Evolutionary conservation across 2,329 filamentous ascomycete species (phyloP).

Genomic region (Knufia fluminis): DNA sequence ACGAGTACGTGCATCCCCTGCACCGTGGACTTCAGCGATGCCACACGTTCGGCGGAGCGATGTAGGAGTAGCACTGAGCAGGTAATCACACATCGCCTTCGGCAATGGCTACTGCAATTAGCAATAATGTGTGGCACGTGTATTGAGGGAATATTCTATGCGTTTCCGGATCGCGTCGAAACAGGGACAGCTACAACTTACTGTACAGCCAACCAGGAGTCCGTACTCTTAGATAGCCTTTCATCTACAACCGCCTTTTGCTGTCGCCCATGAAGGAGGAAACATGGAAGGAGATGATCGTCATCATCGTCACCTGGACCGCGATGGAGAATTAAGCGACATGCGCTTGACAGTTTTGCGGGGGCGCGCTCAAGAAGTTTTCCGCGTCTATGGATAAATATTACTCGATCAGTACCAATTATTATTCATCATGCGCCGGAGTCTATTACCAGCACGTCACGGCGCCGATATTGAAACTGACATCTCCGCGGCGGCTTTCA

Average conservation of each 20-base stretch:
- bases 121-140: not conserved
- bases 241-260: too few species aligned
- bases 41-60: too few species aligned
- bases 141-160: not conserved
- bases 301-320: too few species aligned
- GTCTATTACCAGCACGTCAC: not conserved
- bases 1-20: too few species aligned
- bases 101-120: not conserved
- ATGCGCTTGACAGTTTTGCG: not conserved
- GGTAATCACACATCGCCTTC: not conserved
- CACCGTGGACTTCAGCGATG: not conserved
- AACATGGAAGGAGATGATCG: too few species aligned
- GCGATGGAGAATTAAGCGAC: too few species aligned
- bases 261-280: too few species aligned
- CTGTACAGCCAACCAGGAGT: too few species aligned
- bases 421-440: slow-evolving; percentile 5
- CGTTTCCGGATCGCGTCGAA: not conserved
- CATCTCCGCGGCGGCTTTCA: not conserved
- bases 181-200: too few species aligned
- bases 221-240: too few species aligned
- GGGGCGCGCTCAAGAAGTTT: not conserved
- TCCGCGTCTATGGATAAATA: not conserved
- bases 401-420: slow-evolving; percentile 1
- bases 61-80: too few species aligned
- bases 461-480: not conserved